Percentiles rank a stretch among this genome's conserved stretches.
These are phyloP conservation scores for Salvia splendens DNA, from an alignment of 257 asterid species.

Conservation along the genomic window DNA sequence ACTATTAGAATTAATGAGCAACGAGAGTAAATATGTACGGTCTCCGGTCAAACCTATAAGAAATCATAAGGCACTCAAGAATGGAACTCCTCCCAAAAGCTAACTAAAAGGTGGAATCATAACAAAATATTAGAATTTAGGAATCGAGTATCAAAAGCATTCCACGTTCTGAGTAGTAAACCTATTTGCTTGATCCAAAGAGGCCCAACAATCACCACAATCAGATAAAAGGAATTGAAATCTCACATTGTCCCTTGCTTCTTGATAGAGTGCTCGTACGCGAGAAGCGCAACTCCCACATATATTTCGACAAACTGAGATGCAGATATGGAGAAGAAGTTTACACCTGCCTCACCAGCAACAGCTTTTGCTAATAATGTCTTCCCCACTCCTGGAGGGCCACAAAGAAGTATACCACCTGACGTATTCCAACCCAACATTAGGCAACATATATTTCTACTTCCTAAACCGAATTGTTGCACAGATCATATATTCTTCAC, in stretches of 20 bases:
- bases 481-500: neutral
- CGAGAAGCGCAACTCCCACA: constrained; percentile 99
- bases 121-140: too few species aligned
- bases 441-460: constrained; percentile 1
- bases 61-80: too few species aligned
- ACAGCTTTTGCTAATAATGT: constrained; percentile 96
- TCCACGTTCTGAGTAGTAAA: constrained; percentile 1
- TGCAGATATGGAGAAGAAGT: constrained; percentile 94
- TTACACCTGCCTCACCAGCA: constrained; percentile 99
- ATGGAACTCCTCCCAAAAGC: too few species aligned
- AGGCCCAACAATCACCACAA: constrained; percentile 10
- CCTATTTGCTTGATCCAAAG: constrained; percentile 12
- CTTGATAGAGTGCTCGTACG: constrained; percentile 95
- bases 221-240: constrained; percentile 16
- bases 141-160: too few species aligned
- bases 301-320: constrained; percentile 97
- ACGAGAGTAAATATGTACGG: neutral
- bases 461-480: constrained; percentile 20
- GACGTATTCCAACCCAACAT: constrained; percentile 37
- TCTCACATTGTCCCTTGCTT: constrained; percentile 90
- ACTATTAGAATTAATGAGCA: constrained; percentile 10
- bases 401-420: constrained; percentile 99
- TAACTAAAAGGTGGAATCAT: too few species aligned
- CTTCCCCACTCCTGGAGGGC: constrained; percentile 99
- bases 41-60: too few species aligned